Evolutionary conservation across 345 rosid genomes (phyloP).

Genomic region (Cardamine resedifolia): DNA sequence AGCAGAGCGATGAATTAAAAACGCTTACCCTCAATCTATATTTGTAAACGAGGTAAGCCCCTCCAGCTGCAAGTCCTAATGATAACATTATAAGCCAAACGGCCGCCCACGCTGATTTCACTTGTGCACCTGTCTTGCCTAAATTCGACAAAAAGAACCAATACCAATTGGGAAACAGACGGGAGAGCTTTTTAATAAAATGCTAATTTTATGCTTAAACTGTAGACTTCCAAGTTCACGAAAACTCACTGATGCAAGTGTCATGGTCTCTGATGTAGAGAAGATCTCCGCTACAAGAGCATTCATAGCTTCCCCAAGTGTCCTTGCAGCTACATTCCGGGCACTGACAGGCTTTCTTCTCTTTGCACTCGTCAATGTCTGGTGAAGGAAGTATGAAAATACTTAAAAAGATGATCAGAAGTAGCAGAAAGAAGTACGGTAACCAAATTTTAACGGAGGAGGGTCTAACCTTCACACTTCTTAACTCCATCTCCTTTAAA

Average conservation of each 20-base stretch:
- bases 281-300: conserved; percentile 85
- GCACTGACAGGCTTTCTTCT: conserved; percentile 94
- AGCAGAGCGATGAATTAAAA: too few relatives aligned
- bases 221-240: conserved; percentile 6
- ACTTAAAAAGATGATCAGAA: not conserved
- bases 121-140: too few relatives aligned
- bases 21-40: too few relatives aligned
- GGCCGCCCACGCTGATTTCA: too few relatives aligned
- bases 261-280: conserved; percentile 91
- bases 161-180: too few relatives aligned
- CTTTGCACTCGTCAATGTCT: conserved; percentile 96
- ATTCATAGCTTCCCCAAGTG: conserved; percentile 92
- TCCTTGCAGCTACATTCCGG: conserved; percentile 91
- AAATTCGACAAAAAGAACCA: too few relatives aligned
- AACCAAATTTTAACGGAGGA: not conserved
- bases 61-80: too few relatives aligned
- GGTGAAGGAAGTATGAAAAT: conserved; percentile 11
- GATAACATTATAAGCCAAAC: too few relatives aligned
- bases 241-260: conserved; percentile 85
- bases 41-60: too few relatives aligned
- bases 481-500: conserved; percentile 87
- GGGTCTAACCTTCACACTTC: conserved; percentile 75
- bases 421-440: not conserved
- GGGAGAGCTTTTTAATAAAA: too few relatives aligned
- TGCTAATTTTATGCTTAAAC: not conserved